Percentiles rank a stretch among this genome's conserved stretches.
phyloP scores from a whole-genome alignment of 768 basidiomycete genomes.

The Cantharellus anzutake region DNA sequence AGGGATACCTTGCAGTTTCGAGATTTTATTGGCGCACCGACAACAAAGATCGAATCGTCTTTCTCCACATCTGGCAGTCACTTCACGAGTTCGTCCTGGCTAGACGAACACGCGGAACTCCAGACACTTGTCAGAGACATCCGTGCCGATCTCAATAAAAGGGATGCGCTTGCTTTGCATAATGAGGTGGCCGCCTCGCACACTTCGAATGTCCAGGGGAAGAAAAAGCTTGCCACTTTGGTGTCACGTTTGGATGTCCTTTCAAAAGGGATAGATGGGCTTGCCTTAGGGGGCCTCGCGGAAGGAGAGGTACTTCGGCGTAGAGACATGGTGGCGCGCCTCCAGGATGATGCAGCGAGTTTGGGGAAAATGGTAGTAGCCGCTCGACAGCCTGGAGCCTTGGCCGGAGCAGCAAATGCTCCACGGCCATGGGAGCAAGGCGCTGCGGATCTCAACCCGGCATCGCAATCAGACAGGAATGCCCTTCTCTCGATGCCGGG shows the following conservation, averaged over 20 bases:
- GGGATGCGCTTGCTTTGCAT: slow-evolving; percentile 63
- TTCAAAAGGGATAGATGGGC: slow-evolving; percentile 43
- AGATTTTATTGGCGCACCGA: slow-evolving; percentile 73
- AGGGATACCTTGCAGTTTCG: slow-evolving; percentile 58
- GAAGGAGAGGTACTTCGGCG: slow-evolving; percentile 85
- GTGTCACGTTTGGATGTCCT: slow-evolving; percentile 57
- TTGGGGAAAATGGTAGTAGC: slow-evolving; percentile 71
- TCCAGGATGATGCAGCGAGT: slow-evolving; percentile 85
- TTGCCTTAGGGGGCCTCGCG: slow-evolving; percentile 54
- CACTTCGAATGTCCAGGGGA: slow-evolving; percentile 65
- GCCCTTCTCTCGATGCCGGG: slow-evolving; percentile 28
- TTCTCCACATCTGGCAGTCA: slow-evolving; percentile 17
- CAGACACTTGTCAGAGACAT: slow-evolving; percentile 61
- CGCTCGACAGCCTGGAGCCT: slow-evolving; percentile 17
- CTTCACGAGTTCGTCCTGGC: slow-evolving; percentile 68
- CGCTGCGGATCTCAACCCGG: slow-evolving; percentile 22
- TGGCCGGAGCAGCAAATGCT: slow-evolving; percentile 12
- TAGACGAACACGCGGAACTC: slow-evolving; percentile 71
- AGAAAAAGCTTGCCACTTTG: slow-evolving; percentile 61
- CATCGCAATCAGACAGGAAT: slow-evolving; percentile 39
- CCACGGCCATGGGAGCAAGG: slow-evolving; percentile 11
- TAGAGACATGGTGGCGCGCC: slow-evolving; percentile 69
- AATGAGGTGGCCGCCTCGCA: slow-evolving; percentile 60
- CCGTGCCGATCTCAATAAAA: slow-evolving; percentile 70
- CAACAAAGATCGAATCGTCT: slow-evolving; percentile 21